These are phyloP conservation scores for Chaetoceros muelleri DNA, from an alignment of 108 stramenopile genomes.

Conservation along the genomic window DNA sequence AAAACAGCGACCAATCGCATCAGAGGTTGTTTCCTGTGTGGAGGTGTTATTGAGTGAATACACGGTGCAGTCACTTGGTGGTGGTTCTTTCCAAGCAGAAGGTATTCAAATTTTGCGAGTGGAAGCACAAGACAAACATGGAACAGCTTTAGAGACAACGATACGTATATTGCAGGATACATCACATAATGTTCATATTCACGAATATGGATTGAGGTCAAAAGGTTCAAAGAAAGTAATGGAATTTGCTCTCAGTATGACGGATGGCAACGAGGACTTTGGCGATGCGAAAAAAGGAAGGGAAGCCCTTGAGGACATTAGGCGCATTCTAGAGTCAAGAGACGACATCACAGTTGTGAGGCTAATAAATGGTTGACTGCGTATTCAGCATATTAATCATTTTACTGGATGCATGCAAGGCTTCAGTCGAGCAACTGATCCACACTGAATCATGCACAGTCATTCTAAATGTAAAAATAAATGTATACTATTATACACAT, in stretches of 20 bases:
- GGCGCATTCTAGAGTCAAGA: neutral
- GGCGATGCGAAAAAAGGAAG: no score
- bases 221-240: slow-evolving; percentile 19
- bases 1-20: slow-evolving; percentile 45
- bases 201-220: slow-evolving; percentile 64
- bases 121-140: slow-evolving; percentile 49
- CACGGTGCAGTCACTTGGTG: slow-evolving; percentile 54
- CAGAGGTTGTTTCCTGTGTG: slow-evolving; percentile 36
- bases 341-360: neutral
- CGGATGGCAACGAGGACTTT: no score
- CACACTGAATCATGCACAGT: no score
- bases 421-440: no score
- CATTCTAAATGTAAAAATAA: no score
- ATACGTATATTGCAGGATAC: slow-evolving; percentile 48
- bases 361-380: no score
- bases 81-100: slow-evolving; percentile 24
- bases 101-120: slow-evolving; percentile 54
- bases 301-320: neutral
- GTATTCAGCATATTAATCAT: no score
- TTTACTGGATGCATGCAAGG: no score
- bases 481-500: no score
- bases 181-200: slow-evolving; percentile 38
- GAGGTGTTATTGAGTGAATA: slow-evolving; percentile 53
- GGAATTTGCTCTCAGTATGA: slow-evolving; percentile 29
- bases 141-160: slow-evolving; percentile 40